Conservation (phyloP, 495 filamentous ascomycete species). For the Xylaria scruposa region DNA sequence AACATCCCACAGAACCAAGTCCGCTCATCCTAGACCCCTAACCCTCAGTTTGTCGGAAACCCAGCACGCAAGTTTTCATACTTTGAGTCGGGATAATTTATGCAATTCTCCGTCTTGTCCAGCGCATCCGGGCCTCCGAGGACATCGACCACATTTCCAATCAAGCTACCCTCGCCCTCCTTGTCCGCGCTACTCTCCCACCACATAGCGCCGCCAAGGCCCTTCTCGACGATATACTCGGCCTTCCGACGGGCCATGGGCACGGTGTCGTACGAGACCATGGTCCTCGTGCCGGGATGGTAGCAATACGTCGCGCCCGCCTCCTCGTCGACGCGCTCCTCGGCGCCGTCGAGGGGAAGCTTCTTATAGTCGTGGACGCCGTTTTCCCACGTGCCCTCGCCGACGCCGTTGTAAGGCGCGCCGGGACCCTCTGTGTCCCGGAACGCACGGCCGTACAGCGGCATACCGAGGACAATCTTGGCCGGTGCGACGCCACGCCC, state of each 20-base stretch:
- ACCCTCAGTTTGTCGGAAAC: slow-evolving; percentile 49
- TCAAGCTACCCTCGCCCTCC: slow-evolving; percentile 68
- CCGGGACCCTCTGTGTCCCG: slow-evolving; percentile 78
- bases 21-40: neutral
- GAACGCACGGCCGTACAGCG: slow-evolving; percentile 90
- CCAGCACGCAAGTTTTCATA: slow-evolving; percentile 79
- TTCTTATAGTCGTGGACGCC: slow-evolving; percentile 90
- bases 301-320: slow-evolving; percentile 76
- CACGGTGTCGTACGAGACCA: slow-evolving; percentile 83
- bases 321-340: slow-evolving; percentile 59
- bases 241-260: slow-evolving; percentile 72
- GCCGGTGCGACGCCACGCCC: slow-evolving; percentile 62
- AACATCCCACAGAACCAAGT: neutral
- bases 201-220: slow-evolving; percentile 91
- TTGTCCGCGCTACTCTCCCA: slow-evolving; percentile 92
- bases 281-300: slow-evolving; percentile 59
- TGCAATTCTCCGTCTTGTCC: slow-evolving; percentile 68
- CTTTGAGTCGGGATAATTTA: slow-evolving; percentile 75
- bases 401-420: slow-evolving; percentile 69
- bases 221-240: slow-evolving; percentile 65
- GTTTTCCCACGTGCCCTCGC: slow-evolving; percentile 80
- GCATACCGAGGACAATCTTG: slow-evolving; percentile 91
- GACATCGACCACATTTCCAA: slow-evolving; percentile 68
- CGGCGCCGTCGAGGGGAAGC: slow-evolving; percentile 59
- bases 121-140: slow-evolving; percentile 60